These are phyloP conservation scores for Tetrapyrgos nigripes DNA, from an alignment of 1,284 basidiomycete species.

Conservation along the genomic window DNA sequence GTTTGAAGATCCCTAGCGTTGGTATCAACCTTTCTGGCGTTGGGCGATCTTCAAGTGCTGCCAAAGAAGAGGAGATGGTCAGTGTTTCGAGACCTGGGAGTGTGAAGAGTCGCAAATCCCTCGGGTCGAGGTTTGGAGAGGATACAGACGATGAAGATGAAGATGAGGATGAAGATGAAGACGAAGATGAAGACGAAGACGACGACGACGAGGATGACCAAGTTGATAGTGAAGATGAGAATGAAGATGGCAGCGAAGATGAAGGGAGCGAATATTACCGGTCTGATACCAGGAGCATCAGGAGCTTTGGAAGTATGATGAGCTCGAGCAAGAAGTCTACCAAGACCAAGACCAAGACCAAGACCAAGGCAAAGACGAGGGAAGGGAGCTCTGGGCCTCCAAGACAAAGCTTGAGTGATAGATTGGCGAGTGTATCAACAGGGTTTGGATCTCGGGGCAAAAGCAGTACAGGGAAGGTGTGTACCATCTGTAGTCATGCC, in stretches of 20 bases:
- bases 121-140: conserved; percentile 15
- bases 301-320: conserved; percentile 86
- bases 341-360: neutral
- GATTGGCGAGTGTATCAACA: conserved; percentile 74
- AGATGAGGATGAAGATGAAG: conserved; percentile 40
- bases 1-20: conserved; percentile 16
- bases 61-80: conserved; percentile 19
- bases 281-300: conserved; percentile 70
- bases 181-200: conserved; percentile 39
- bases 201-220: conserved; percentile 37
- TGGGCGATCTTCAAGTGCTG: conserved; percentile 32
- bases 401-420: conserved; percentile 74
- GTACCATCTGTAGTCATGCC: neutral
- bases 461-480: neutral
- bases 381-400: conserved; percentile 26
- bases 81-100: conserved; percentile 19
- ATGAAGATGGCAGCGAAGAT: conserved; percentile 37
- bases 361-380: conserved; percentile 36
- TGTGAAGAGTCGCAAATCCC: conserved; percentile 9
- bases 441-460: conserved; percentile 54
- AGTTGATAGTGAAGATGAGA: conserved; percentile 38
- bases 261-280: conserved; percentile 43
- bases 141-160: conserved; percentile 40
- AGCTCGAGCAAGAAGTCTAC: conserved; percentile 45
- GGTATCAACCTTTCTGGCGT: neutral